Percentiles rank a stretch among this genome's conserved stretches.
Conservation (phyloP, 1,139 yeast species). For the Candida frijolesensis region DNA sequence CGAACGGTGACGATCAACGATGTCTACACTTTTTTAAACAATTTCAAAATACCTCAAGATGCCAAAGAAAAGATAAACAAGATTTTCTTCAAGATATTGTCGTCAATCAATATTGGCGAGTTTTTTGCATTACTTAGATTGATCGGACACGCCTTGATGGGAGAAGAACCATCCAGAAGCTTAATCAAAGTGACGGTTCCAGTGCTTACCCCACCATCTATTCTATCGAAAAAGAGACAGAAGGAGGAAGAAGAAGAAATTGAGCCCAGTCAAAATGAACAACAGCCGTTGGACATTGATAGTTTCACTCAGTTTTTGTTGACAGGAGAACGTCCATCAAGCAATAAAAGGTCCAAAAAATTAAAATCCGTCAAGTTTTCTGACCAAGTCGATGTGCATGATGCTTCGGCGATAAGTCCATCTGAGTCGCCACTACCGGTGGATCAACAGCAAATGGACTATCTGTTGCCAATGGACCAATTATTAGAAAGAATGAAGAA, state of each 20-base stretch:
- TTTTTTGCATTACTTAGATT: slow-evolving; percentile 72
- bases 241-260: slow-evolving; percentile 41
- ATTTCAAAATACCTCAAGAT: slow-evolving; percentile 53
- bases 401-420: slow-evolving; percentile 26
- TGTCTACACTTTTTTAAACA: slow-evolving; percentile 62
- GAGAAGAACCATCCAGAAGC: slow-evolving; percentile 50
- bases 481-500: slow-evolving; percentile 47
- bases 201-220: slow-evolving; percentile 70
- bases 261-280: slow-evolving; percentile 25
- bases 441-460: slow-evolving; percentile 42
- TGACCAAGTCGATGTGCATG: slow-evolving; percentile 56
- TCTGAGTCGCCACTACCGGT: slow-evolving; percentile 26
- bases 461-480: slow-evolving; percentile 75
- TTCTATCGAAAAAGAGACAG: slow-evolving; percentile 56
- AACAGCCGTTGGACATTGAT: slow-evolving; percentile 60
- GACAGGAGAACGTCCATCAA: slow-evolving; percentile 69
- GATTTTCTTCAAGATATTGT: slow-evolving; percentile 52
- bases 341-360: slow-evolving; percentile 37
- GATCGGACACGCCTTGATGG: slow-evolving; percentile 57
- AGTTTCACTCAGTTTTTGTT: slow-evolving; percentile 73
- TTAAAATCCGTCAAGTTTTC: slow-evolving; percentile 70
- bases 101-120: slow-evolving; percentile 68
- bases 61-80: slow-evolving; percentile 47
- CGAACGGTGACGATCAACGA: slow-evolving; percentile 61
- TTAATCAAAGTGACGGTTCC: slow-evolving; percentile 56